A percentile compares a stretch with the other conserved stretches of the same genome.
phyloP scores from a whole-genome alignment of 2,329 filamentous ascomycete genomes.

The Ascochyta fabae region DNA sequence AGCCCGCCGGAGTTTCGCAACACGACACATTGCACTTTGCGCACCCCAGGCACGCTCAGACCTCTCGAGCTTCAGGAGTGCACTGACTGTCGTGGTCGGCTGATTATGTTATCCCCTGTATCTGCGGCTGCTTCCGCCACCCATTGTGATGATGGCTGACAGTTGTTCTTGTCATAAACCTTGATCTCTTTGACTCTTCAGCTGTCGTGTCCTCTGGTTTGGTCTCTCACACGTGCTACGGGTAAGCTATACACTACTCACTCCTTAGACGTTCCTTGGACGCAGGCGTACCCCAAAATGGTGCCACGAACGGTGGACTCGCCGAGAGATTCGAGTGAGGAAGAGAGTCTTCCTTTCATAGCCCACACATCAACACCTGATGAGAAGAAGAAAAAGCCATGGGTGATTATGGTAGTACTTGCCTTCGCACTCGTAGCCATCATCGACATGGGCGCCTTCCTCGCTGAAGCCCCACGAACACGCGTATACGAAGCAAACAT shows the following conservation, averaged over 20 bases:
- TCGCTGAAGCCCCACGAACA: slow-evolving; percentile 54
- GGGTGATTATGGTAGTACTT: slow-evolving; percentile 41
- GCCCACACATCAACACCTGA: slow-evolving; percentile 2
- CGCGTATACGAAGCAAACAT: slow-evolving; percentile 59
- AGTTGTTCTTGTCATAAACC: background rate
- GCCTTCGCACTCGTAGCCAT: slow-evolving; percentile 53
- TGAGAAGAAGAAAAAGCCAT: slow-evolving; percentile 36
- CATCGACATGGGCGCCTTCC: slow-evolving; percentile 55
- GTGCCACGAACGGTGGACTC: slow-evolving; percentile 1
- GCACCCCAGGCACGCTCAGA: slow-evolving; percentile 11
- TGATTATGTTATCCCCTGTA: background rate
- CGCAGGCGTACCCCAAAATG: slow-evolving; percentile 16
- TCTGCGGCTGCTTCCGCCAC: background rate
- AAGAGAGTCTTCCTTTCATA: slow-evolving; percentile 29
- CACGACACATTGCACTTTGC: slow-evolving; percentile 9
- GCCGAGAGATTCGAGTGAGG: slow-evolving; percentile 25
- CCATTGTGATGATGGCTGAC: background rate
- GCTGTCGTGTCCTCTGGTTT: background rate
- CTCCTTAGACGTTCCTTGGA: background rate
- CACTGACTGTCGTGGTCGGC: slow-evolving; percentile 4
- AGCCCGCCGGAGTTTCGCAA: slow-evolving; percentile 1
- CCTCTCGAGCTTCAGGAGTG: slow-evolving; percentile 7
- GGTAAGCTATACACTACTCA: background rate
- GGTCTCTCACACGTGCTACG: background rate
- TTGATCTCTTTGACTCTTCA: background rate